Evolutionary conservation across 2,329 filamentous ascomycete species (phyloP), one percentile per base, ranked within the genome.

Genomic region (Cladophialophora carrionii): DNA sequence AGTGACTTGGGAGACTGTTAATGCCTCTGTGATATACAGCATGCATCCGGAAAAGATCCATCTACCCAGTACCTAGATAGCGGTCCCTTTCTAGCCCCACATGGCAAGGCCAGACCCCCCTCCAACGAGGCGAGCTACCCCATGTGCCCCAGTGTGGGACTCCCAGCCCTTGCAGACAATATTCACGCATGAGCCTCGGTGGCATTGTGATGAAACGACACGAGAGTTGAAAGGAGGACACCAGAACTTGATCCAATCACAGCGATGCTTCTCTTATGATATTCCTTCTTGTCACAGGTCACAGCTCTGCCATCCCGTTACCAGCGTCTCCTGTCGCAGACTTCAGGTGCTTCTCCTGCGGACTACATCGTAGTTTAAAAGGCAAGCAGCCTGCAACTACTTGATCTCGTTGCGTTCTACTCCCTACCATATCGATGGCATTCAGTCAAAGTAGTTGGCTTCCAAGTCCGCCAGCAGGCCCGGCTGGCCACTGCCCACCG

Each of bases 381-480:
- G 6, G 6, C 26, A 29, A 43, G 17, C 37, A 17, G n/a, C 37
- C 37, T 8, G 26, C 26, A 29, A 29, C 1, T 43, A 43, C 14
- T n/a, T 7, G n/a, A 43, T 8, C 37, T n/a, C 4, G n/a, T 43
- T 43, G 37, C 4, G 2, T 6, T 12, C 0, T 41, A 14, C 34
- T 51, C n/a, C n/a, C n/a, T n/a, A 26, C 48, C 8, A 24, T 22
- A 22, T 32, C 12, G 1, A n/a, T 65, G 37, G 34, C 54, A 2
- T 56, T 67, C 46, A 68, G n/a, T 48, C 20, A 60, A 74, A 74
- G 17, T 73, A 67, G 0, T 73, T 72, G 14, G 56, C 65, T 24
- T 72, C 65, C 17, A 78, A 62, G 61, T 78, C 76, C 56, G 68
- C 73, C 26, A 77, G 63, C 37, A 77, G 58, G 0, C 62, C 70